Evolutionary conservation across 495 filamentous ascomycete genomes (phyloP), one percentile per base, ranked within the genome.

Genomic region (Extremus antarcticus): DNA sequence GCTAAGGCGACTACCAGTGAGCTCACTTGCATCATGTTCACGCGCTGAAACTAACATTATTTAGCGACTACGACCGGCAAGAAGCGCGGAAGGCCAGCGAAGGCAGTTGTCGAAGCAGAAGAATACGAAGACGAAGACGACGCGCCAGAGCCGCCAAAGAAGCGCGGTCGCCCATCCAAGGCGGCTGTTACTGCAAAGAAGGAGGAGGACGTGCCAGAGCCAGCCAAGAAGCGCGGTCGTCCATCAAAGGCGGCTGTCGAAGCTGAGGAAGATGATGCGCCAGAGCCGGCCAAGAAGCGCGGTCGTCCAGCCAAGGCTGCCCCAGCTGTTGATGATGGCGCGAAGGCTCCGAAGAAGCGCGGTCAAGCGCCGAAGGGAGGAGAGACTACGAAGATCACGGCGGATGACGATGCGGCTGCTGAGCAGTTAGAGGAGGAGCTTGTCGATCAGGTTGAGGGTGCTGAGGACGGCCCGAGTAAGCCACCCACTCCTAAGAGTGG

Each of bases 301-400:
- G 58, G 47, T 23, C 1, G 25, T 3, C 10, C 50, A 7, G 29
- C 32, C 43, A 51, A 51, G 15, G 48, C 17, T 17, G 50, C 35
- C 10, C 50, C 29, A 2, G 54, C 58, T 50, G 53, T 48, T 13
- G 35, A 50, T 23, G n/a, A 17, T 16, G 40, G 46, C 32, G 17
- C 8, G 11, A 13, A 19, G 8, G 22, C 51, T 1, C 51, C 51
- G 20, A 54, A 55, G 32, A 64, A 59, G 55, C 57, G 57, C 22
- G 55, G 61, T 21, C 20, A 55, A 15, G 58, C 58, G 32, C 52
- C 58, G 1, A 58, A 56, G 29, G 55, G 58, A n/a, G 54, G 58
- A 7, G 61, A 55, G 35, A 60, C 62, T 21, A 58, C 57, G 15
- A 61, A 57, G 29, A 22, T 32, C n/a, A 11, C 21, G 25, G 46